Conservation (phyloP, 1,139 yeast species). For the Pneumocystis carinii region DNA sequence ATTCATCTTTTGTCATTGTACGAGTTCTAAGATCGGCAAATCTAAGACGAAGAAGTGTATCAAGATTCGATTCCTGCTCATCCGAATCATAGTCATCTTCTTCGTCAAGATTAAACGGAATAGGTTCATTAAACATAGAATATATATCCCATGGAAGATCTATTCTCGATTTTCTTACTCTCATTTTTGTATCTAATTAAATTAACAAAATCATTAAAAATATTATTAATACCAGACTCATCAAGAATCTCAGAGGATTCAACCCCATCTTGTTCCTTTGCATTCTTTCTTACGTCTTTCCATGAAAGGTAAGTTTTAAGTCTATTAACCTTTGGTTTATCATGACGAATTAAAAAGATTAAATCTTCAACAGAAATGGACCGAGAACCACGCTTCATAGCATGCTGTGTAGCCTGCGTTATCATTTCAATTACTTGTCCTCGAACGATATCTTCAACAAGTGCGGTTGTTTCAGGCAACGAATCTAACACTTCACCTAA, state of each 20-base stretch:
- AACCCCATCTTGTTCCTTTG: constrained; percentile 85
- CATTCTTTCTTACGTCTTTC: constrained; percentile 96
- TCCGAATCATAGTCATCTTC: constrained; percentile 66
- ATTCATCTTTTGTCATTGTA: constrained; percentile 90
- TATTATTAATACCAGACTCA: constrained; percentile 27
- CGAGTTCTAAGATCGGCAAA: constrained; percentile 88
- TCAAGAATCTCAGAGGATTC: constrained; percentile 40
- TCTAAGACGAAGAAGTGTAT: constrained; percentile 72
- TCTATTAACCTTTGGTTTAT: constrained; percentile 84
- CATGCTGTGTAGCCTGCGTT: constrained; percentile 62
- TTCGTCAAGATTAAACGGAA: constrained; percentile 62
- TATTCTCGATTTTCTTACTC: constrained; percentile 64
- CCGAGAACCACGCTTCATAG: constrained; percentile 66
- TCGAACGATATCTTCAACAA: constrained; percentile 87
- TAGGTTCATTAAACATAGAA: constrained; percentile 85
- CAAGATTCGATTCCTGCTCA: constrained; percentile 76
- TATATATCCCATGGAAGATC: constrained; percentile 91
- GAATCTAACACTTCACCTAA: constrained; percentile 68
- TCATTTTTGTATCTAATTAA: constrained; percentile 40
- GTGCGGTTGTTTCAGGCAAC: constrained; percentile 74
- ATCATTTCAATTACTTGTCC: constrained; percentile 81
- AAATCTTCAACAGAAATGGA: constrained; percentile 85
- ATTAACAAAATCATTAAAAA: constrained; percentile 27
- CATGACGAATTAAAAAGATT: constrained; percentile 81
- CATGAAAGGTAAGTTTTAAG: constrained; percentile 81